A percentile compares a stretch with the other conserved stretches of the same genome.
phyloP scores from a whole-genome alignment of 495 filamentous ascomycete genomes.

The Halenospora varia region DNA sequence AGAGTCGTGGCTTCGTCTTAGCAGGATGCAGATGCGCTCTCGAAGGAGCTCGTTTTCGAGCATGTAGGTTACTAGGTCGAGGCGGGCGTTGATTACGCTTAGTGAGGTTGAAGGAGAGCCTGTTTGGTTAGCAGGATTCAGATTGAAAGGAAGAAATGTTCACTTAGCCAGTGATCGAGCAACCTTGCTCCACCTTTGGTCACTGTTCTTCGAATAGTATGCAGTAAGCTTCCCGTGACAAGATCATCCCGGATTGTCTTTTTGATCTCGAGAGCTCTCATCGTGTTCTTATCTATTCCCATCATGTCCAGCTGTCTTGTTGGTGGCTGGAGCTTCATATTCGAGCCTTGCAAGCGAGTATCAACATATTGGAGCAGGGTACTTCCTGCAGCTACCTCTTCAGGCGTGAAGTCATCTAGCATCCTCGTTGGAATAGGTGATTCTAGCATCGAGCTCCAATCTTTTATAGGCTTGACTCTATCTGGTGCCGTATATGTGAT shows the following conservation, averaged over 20 bases:
- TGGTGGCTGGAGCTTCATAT: slow-evolving; percentile 83
- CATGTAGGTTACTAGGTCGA: slow-evolving; percentile 78
- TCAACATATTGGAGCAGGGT: slow-evolving; percentile 79
- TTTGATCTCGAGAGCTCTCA: slow-evolving; percentile 86
- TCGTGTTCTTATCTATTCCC: slow-evolving; percentile 84
- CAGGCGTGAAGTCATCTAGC: slow-evolving; percentile 35
- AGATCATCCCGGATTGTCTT: slow-evolving; percentile 72
- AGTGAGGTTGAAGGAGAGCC: slow-evolving; percentile 79
- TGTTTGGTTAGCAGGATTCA: slow-evolving; percentile 1
- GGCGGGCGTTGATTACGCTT: slow-evolving; percentile 68
- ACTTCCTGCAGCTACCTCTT: slow-evolving; percentile 57
- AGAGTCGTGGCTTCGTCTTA: slow-evolving; percentile 78
- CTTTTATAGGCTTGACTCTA: slow-evolving; percentile 48
- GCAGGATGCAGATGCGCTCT: slow-evolving; percentile 59
- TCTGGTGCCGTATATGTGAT: slow-evolving; percentile 49
- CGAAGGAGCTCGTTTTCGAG: slow-evolving; percentile 57
- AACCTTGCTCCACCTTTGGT: slow-evolving; percentile 87
- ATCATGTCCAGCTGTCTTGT: slow-evolving; percentile 74
- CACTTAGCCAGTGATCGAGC: slow-evolving; percentile 76
- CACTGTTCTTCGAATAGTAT: slow-evolving; percentile 81
- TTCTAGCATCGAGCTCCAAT: slow-evolving; percentile 78
- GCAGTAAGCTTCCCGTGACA: slow-evolving; percentile 78
- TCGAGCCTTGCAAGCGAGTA: slow-evolving; percentile 68
- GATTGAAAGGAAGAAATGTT: slow-evolving; percentile 23
- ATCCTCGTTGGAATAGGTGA: slow-evolving; percentile 46